These are phyloP conservation scores for Calycina marina DNA, from an alignment of 2,329 filamentous ascomycete genomes.

Conservation along the genomic window DNA sequence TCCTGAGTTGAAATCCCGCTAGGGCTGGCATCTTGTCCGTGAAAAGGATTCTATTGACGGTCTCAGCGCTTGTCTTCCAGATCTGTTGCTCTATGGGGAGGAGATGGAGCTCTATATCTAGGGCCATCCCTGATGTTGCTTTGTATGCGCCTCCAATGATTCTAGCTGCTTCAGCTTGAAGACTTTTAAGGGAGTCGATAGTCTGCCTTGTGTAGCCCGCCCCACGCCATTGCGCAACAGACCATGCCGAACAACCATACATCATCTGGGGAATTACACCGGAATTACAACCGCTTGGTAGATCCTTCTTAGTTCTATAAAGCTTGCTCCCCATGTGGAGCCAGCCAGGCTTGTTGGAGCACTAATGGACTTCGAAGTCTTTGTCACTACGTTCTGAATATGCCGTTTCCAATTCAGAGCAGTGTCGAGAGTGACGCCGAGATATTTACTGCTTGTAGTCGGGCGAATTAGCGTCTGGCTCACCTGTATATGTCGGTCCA, in stretches of 20 bases:
- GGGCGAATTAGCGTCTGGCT: no score
- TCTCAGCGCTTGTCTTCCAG: background rate
- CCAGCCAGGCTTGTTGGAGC: background rate
- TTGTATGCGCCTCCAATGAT: constrained; percentile 15
- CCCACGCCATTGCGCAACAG: background rate
- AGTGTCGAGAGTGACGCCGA: background rate
- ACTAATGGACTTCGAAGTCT: background rate
- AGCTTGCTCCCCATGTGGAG: background rate
- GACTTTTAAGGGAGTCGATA: background rate
- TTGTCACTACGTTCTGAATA: background rate
- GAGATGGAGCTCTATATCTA: constrained; percentile 13
- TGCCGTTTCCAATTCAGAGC: background rate
- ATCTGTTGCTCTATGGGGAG: constrained; percentile 6
- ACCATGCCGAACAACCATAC: background rate
- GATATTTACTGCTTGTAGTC: no score
- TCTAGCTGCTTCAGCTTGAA: constrained; percentile 3
- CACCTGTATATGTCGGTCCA: no score
- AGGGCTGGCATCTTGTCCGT: no score
- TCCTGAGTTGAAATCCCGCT: no score
- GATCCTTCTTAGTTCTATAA: background rate
- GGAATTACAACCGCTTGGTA: background rate
- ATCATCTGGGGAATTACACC: background rate
- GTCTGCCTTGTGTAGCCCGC: background rate
- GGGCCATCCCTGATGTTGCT: constrained; percentile 13
- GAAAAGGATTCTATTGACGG: background rate